Base-by-base conservation (phyloP, 1,139 yeast genomes). In the Sugiyamaella castrensis region DNA sequence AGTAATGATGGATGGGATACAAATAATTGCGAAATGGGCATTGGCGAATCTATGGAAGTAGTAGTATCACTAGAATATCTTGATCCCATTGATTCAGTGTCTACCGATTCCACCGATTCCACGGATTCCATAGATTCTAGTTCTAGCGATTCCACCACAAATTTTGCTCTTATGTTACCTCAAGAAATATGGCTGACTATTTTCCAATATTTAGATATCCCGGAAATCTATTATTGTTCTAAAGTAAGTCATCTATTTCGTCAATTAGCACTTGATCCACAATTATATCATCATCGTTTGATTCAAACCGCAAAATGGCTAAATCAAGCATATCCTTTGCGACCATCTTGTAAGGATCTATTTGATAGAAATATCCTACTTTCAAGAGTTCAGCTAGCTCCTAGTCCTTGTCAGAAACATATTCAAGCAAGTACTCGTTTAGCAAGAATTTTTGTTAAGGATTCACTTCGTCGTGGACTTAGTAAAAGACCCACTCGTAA, bases 311-410 rank as follows among this genome's bases (percentile, higher is more conserved):
- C 60, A 12, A 52, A 53, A 24, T 55, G 59, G 58, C 57, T 60
- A 28, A 56, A 57, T 27, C 36, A 29, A 15, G 52, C 48, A 8
- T 53, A 48, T 28, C 52, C 54, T 13, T 45, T 35, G 13, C 55
- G 66, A 15, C 67, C 66, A 10, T 31, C 63, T 1, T 52, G 57
- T 31, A 46, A 50, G 33, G 63, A 58, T 9, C 56, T 64, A 12
- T 57, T 51, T 28, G 55, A 57, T 16, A 54, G 62, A 27, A 59
- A 60, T 40, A 57, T 65, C 30, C 53, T 65, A n/a, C 51, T 54
- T 34, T 52, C 61, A 5, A 53, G 62, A 10, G 41, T 41, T 11
- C 58, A 57, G n/a, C 53, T 63, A 19, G 56, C 65, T 2, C 68
- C 66, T 4, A 43, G 47, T 16, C 57, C 60, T 12, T 54, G 54